These are phyloP conservation scores for Nasturtium officinale DNA, from an alignment of 345 rosid species.

Conservation along the genomic window DNA sequence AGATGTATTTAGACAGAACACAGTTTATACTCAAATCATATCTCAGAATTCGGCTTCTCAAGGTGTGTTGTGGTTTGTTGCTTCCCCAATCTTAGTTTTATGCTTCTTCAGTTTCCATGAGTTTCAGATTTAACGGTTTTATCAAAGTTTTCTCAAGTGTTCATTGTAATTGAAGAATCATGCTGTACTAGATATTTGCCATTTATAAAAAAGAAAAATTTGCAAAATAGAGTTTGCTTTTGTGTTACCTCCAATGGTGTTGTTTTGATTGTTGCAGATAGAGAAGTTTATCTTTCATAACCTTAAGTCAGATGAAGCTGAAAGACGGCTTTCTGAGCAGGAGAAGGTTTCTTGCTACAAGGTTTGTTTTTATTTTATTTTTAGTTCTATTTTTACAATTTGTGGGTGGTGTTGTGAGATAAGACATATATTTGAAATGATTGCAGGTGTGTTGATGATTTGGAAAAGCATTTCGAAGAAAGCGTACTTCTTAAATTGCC, in stretches of 20 bases:
- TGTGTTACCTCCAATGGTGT: too few relatives aligned
- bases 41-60: slow-evolving; percentile 83
- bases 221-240: too few relatives aligned
- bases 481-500: slow-evolving; percentile 72
- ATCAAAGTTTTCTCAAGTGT: too few relatives aligned
- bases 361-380: slow-evolving; percentile 43
- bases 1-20: slow-evolving; percentile 81
- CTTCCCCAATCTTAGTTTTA: neutral
- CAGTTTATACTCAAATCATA: slow-evolving; percentile 87
- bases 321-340: slow-evolving; percentile 57
- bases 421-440: neutral
- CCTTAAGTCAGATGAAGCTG: slow-evolving; percentile 51
- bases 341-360: slow-evolving; percentile 69
- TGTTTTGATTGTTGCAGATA: slow-evolving; percentile 31
- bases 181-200: too few relatives aligned
- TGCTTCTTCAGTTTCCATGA: neutral
- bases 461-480: slow-evolving; percentile 67
- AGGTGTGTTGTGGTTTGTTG: slow-evolving; percentile 48
- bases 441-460: slow-evolving; percentile 56
- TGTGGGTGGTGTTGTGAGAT: neutral
- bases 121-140: neutral
- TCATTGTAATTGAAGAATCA: too few relatives aligned
- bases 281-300: slow-evolving; percentile 74
- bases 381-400: neutral
- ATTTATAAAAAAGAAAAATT: too few relatives aligned